Conservation (phyloP, 2,329 filamentous ascomycete species). For the Huntiella bhutanensis region DNA sequence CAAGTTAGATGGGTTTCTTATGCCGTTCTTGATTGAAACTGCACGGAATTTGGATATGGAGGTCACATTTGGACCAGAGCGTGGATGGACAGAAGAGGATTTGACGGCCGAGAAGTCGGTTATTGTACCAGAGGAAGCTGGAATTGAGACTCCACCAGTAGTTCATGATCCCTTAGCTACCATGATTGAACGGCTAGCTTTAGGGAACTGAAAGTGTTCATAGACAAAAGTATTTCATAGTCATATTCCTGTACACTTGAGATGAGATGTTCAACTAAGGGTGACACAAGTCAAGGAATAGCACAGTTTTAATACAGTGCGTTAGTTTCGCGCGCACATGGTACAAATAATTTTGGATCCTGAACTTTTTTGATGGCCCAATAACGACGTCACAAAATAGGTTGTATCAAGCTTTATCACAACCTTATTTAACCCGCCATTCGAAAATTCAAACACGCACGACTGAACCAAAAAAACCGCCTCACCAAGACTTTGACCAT, state of each 20-base stretch:
- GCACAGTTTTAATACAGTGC: background rate
- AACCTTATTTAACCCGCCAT: too few relatives aligned
- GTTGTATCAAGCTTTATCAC: too few relatives aligned
- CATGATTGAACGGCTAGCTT: background rate
- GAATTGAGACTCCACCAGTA: background rate
- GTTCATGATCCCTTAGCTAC: background rate
- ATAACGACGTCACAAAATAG: too few relatives aligned
- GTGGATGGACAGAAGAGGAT: constrained; percentile 40
- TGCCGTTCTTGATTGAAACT: constrained; percentile 38
- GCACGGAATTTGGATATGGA: constrained; percentile 28
- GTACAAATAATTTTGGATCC: too few relatives aligned
- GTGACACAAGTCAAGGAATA: too few relatives aligned
- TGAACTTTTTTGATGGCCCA: too few relatives aligned
- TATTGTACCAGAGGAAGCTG: background rate
- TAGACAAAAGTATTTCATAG: background rate
- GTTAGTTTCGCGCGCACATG: background rate
- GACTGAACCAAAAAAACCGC: too few relatives aligned
- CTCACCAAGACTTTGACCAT: too few relatives aligned
- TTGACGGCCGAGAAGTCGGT: background rate
- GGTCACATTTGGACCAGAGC: constrained; percentile 48
- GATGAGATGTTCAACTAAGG: too few relatives aligned
- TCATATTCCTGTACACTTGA: background rate
- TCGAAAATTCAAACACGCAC: too few relatives aligned
- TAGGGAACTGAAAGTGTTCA: background rate
- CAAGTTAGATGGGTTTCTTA: constrained; percentile 43